phyloP scores from a whole-genome alignment of 345 rosid species.

The Xanthoceras sorbifolium region DNA sequence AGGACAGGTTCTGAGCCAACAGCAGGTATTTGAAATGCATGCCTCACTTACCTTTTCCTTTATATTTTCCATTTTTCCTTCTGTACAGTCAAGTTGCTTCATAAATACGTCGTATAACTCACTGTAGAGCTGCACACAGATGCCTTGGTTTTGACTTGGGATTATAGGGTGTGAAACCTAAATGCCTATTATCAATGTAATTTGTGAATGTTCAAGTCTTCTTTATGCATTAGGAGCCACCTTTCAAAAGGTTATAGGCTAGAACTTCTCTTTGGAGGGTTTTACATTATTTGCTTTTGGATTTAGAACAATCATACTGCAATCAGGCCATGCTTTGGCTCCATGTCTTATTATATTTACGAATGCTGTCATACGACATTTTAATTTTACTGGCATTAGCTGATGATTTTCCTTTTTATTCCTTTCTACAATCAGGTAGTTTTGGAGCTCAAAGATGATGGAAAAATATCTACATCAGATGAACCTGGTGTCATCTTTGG shows the following conservation, averaged over 20 bases:
- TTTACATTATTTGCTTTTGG: not conserved
- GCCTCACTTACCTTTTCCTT: conserved; percentile 15
- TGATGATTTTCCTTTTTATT: not conserved
- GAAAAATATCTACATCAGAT: conserved; percentile 82
- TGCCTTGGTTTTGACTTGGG: not conserved
- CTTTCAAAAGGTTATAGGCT: not conserved
- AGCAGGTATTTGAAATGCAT: conserved; percentile 54
- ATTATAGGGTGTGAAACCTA: not conserved
- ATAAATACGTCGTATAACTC: not conserved
- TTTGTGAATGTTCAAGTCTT: not conserved
- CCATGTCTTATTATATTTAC: not conserved
- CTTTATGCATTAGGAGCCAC: not conserved
- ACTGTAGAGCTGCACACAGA: not conserved
- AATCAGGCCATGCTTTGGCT: not conserved
- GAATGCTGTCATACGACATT: not conserved
- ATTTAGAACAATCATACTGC: not conserved
- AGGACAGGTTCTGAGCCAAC: conserved; percentile 74
- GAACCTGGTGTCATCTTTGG: conserved; percentile 77
- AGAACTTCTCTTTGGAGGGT: not conserved
- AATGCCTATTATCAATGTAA: too few species aligned
- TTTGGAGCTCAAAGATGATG: conserved; percentile 82
- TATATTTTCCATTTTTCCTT: not conserved
- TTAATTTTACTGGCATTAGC: not conserved
- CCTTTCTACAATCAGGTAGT: conserved; percentile 52
- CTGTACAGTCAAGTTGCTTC: not conserved